Percentiles rank a stretch among this genome's conserved stretches.
Conservation (phyloP, 106 monocot species). For the Gastrodia elata region DNA sequence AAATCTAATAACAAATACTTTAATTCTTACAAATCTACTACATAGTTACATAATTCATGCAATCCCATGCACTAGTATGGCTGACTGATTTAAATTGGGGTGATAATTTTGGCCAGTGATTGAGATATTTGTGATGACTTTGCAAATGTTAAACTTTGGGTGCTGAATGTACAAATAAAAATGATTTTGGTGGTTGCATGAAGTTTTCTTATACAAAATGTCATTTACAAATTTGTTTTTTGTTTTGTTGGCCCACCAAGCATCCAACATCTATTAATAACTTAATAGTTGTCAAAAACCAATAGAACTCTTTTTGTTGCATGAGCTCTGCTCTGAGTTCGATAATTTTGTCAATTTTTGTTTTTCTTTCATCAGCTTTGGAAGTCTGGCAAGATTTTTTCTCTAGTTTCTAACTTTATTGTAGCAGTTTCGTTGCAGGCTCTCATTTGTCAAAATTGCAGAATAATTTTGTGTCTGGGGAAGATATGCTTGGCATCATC, state of each 20-base stretch:
- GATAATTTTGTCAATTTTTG: not conserved
- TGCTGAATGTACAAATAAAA: no score
- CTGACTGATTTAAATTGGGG: no score
- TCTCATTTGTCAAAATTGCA: slow-evolving; percentile 15
- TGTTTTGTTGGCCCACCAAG: not conserved
- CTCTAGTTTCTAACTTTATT: slow-evolving; percentile 18
- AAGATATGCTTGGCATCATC: slow-evolving; percentile 27
- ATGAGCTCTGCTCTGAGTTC: not conserved
- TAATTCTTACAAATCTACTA: no score
- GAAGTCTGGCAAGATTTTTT: not conserved
- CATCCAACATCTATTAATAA: not conserved
- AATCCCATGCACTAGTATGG: no score
- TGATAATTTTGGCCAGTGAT: no score
- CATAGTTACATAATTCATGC: no score
- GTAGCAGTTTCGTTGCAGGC: slow-evolving; percentile 27
- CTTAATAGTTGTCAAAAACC: not conserved
- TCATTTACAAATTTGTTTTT: no score
- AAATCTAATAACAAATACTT: not conserved
- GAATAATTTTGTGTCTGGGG: slow-evolving; percentile 4
- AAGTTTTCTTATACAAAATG: no score
- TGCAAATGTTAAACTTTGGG: no score
- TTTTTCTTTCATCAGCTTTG: not conserved
- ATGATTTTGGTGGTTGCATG: no score
- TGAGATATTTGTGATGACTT: no score
- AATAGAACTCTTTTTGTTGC: not conserved